Conservation (phyloP, 176 grass and related monocot species). For the Oryza meridionalis region DNA sequence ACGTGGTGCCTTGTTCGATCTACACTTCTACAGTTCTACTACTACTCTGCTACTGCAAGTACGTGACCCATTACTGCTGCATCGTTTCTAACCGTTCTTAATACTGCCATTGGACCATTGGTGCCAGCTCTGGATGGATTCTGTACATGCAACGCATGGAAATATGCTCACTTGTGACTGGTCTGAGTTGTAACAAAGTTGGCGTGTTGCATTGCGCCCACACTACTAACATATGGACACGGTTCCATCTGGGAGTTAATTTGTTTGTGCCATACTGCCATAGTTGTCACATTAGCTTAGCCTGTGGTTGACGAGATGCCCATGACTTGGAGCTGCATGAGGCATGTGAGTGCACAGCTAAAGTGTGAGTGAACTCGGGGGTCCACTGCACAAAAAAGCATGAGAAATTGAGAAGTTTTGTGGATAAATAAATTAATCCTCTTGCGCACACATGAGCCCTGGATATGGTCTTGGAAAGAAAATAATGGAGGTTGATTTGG, state of each 20-base stretch:
- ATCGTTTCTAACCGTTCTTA: not conserved
- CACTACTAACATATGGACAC: not conserved
- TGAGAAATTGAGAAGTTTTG: constrained; percentile 9
- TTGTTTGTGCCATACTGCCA: not conserved
- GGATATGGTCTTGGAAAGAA: not conserved
- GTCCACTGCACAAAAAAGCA: constrained; percentile 31
- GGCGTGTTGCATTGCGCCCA: not conserved
- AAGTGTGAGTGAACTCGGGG: not conserved
- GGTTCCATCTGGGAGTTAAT: not conserved
- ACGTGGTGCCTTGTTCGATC: not conserved
- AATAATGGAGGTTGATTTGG: not conserved
- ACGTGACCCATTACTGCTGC: not conserved
- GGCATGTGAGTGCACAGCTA: constrained; percentile 42
- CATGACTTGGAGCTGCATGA: not conserved
- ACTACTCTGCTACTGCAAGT: not conserved
- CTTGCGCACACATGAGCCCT: not conserved
- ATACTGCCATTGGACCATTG: not conserved
- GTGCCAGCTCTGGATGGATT: not conserved
- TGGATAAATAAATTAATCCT: not conserved
- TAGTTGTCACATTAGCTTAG: not conserved
- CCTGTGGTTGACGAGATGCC: not conserved
- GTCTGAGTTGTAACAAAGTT: not conserved
- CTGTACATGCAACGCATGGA: not conserved
- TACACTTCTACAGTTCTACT: not conserved
- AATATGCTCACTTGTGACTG: not conserved